Conservation (phyloP, 202 grass and related monocot species). For the Schoenoplectus triqueter region DNA sequence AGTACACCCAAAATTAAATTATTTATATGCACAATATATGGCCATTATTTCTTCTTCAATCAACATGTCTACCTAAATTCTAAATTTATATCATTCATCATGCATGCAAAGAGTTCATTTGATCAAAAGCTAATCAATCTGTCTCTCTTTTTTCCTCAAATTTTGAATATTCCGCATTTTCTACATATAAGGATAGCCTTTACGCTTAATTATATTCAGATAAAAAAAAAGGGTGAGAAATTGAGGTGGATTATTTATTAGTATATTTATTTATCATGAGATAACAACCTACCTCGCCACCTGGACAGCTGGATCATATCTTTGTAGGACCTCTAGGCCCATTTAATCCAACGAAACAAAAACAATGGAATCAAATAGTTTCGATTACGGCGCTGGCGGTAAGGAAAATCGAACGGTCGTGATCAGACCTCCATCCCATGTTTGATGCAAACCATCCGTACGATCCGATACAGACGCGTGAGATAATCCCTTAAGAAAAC, state of each 20-base stretch:
- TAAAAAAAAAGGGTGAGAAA: background rate
- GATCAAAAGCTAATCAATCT: background rate
- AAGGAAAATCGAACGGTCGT: background rate
- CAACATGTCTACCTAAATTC: background rate
- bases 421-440: background rate
- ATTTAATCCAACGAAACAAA: constrained; percentile 16
- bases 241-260: background rate
- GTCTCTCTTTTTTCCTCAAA: background rate
- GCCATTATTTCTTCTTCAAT: background rate
- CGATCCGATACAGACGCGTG: background rate
- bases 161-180: no score
- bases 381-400: background rate
- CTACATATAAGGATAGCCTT: no score
- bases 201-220: no score
- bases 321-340: background rate
- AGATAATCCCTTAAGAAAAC: background rate
- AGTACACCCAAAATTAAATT: background rate
- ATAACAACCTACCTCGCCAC: background rate
- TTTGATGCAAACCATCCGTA: background rate
- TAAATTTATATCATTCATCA: background rate
- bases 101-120: background rate
- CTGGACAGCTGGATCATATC: background rate
- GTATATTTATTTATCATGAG: background rate
- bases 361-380: background rate
- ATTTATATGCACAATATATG: background rate